phyloP scores from a whole-genome alignment of 768 basidiomycete species.

The Mycena alexandri region DNA sequence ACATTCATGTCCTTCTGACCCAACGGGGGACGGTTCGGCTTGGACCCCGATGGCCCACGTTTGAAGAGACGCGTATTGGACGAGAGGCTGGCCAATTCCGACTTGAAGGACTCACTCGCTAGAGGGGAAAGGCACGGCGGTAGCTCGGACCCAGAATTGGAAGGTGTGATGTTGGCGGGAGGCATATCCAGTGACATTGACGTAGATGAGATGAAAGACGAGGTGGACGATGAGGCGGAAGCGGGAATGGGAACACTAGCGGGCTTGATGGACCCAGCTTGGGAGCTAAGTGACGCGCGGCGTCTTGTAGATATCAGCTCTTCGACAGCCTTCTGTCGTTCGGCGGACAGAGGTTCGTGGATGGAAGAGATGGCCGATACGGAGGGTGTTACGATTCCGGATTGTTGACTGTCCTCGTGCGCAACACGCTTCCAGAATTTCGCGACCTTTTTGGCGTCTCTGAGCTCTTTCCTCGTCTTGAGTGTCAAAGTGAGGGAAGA shows the following conservation, averaged over 20 bases:
- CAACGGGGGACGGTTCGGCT: constrained; percentile 29
- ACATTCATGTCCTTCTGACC: constrained; percentile 33
- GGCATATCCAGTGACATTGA: neutral
- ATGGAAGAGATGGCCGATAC: constrained; percentile 55
- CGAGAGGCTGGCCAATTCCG: constrained; percentile 36
- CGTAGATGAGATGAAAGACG: constrained; percentile 7
- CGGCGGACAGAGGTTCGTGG: constrained; percentile 47
- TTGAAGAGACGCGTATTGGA: constrained; percentile 31
- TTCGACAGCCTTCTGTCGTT: constrained; percentile 56
- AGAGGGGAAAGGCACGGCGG: constrained; percentile 42
- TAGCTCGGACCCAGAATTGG: constrained; percentile 14
- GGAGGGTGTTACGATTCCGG: constrained; percentile 53
- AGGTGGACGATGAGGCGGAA: constrained; percentile 15
- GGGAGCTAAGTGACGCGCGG: constrained; percentile 41
- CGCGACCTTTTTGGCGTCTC: constrained; percentile 55
- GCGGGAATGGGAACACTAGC: neutral
- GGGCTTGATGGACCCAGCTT: constrained; percentile 19
- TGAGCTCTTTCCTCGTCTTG: constrained; percentile 58
- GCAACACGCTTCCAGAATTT: constrained; percentile 63
- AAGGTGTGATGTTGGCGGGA: constrained; percentile 17
- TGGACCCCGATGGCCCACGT: constrained; percentile 18
- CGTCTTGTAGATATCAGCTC: constrained; percentile 47
- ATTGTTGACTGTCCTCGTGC: constrained; percentile 44
- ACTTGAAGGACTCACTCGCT: constrained; percentile 46
- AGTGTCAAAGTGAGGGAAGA: constrained; percentile 61